Conservation (phyloP, 495 filamentous ascomycete genomes). For the Penicillium pulvis region DNA sequence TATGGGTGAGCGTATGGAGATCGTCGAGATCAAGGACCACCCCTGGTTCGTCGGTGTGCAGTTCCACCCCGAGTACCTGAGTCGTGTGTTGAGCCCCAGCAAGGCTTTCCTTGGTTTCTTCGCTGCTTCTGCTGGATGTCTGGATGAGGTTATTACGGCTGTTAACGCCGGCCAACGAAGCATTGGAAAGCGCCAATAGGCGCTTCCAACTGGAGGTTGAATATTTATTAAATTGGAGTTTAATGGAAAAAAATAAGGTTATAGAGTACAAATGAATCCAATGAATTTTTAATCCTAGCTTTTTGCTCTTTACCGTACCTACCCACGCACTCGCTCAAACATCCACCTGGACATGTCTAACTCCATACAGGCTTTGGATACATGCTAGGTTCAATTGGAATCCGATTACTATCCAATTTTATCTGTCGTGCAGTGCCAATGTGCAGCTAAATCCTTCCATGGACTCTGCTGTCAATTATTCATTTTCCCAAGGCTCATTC, state of each 20-base stretch:
- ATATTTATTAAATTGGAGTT: conserved; percentile 8
- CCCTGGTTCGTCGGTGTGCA: conserved; percentile 90
- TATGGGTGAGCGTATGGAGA: conserved; percentile 83
- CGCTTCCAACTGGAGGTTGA: not conserved
- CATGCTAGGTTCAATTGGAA: too few relatives aligned
- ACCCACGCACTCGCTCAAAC: too few relatives aligned
- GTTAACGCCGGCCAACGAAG: conserved; percentile 9
- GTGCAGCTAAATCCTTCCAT: too few relatives aligned
- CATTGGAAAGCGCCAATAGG: conserved; percentile 13
- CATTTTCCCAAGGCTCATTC: too few relatives aligned
- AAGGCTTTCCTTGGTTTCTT: conserved; percentile 86
- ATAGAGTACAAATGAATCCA: conserved; percentile 7
- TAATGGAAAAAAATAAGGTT: not conserved
- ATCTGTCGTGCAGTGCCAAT: too few relatives aligned
- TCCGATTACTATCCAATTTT: too few relatives aligned
- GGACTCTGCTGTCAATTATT: too few relatives aligned
- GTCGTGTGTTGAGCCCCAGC: conserved; percentile 70
- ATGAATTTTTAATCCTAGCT: conserved; percentile 3
- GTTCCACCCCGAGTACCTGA: conserved; percentile 84
- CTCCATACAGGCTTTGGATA: too few relatives aligned
- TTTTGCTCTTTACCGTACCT: not conserved
- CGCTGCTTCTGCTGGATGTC: conserved; percentile 67
- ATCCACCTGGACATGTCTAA: too few relatives aligned
- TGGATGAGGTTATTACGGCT: conserved; percentile 50
- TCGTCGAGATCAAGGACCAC: conserved; percentile 86